Evolutionary conservation across 2,329 filamentous ascomycete genomes (phyloP).

Genomic region (Ilyonectria sp.): DNA sequence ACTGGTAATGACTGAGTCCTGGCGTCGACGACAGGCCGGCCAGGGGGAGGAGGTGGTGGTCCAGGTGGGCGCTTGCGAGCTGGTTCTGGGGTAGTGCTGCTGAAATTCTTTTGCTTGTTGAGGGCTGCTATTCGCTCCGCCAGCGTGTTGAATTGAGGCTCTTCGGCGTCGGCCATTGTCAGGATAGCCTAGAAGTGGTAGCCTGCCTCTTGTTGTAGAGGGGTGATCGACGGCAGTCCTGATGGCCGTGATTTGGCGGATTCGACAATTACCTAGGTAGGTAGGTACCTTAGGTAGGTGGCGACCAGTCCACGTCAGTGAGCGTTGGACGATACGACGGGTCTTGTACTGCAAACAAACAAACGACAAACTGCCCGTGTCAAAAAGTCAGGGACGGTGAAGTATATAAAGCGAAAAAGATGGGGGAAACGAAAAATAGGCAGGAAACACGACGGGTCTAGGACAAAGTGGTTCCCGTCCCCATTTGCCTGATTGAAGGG

Average conservation of each 20-base stretch:
- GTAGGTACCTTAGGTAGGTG: not conserved
- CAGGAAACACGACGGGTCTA: conserved; percentile 28
- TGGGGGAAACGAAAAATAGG: conserved; percentile 15
- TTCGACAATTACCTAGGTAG: not conserved
- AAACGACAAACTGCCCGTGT: conserved; percentile 14
- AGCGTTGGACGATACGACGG: not conserved
- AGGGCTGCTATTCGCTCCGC: conserved; percentile 76
- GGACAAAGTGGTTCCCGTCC: conserved; percentile 16
- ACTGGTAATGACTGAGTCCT: conserved; percentile 56
- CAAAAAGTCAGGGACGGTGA: conserved; percentile 30
- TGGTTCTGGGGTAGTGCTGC: conserved; percentile 57
- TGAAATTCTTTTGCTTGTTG: conserved; percentile 74
- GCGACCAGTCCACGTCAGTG: conserved; percentile 18
- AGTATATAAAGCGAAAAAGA: conserved; percentile 16
- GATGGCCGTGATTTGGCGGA: not conserved
- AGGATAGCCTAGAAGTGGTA: not conserved
- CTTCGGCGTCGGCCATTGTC: conserved; percentile 73
- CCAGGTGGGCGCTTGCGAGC: conserved; percentile 58
- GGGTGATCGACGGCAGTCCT: not conserved
- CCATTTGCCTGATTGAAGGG: conserved; percentile 41
- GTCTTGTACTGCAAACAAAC: not conserved
- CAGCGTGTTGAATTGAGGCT: conserved; percentile 73
- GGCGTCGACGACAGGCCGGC: conserved; percentile 56
- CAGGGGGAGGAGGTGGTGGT: conserved; percentile 57
- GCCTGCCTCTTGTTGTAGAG: not conserved